Percentiles rank a stretch among this genome's conserved stretches.
Conservation (phyloP, 2,329 filamentous ascomycete species). For the Biscogniauxia mediterranea region DNA sequence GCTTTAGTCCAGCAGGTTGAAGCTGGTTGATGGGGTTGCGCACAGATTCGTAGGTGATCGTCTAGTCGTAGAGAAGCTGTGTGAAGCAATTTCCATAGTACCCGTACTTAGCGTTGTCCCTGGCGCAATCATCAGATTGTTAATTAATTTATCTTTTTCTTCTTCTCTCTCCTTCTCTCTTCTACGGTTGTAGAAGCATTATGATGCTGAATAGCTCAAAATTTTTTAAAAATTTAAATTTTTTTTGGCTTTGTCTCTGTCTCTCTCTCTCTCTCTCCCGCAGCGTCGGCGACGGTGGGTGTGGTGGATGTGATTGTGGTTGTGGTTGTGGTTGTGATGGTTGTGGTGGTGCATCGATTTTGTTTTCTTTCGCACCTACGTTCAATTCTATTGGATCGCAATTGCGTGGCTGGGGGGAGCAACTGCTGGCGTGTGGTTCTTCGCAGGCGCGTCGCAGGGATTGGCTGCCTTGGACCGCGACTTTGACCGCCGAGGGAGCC, state of each 20-base stretch:
- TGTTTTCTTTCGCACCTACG: background rate
- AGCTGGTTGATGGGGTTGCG: background rate
- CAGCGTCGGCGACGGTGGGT: background rate
- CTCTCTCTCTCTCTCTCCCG: too few relatives aligned
- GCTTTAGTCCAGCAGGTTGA: background rate
- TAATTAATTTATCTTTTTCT: background rate
- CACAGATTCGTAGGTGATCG: background rate
- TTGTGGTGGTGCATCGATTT: background rate
- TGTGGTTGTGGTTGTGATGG: too few relatives aligned
- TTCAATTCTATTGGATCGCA: background rate
- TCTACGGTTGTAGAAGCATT: too few relatives aligned
- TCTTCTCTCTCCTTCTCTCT: background rate
- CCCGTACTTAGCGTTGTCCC: too few relatives aligned
- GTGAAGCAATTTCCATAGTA: background rate
- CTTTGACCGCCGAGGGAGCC: background rate
- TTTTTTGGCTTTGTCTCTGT: background rate
- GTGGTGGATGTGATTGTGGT: too few relatives aligned
- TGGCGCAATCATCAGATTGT: too few relatives aligned
- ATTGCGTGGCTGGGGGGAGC: slow-evolving; percentile 1
- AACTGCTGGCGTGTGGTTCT: background rate
- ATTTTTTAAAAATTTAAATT: background rate
- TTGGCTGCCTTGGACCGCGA: background rate
- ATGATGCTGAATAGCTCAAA: background rate
- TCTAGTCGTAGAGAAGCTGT: background rate
- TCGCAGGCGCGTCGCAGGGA: slow-evolving; percentile 3